Evolutionary conservation across 2,329 filamentous ascomycete species (phyloP), one percentile per base, ranked within the genome.

Genomic region (Zelopaecilomyces penicillatus): DNA sequence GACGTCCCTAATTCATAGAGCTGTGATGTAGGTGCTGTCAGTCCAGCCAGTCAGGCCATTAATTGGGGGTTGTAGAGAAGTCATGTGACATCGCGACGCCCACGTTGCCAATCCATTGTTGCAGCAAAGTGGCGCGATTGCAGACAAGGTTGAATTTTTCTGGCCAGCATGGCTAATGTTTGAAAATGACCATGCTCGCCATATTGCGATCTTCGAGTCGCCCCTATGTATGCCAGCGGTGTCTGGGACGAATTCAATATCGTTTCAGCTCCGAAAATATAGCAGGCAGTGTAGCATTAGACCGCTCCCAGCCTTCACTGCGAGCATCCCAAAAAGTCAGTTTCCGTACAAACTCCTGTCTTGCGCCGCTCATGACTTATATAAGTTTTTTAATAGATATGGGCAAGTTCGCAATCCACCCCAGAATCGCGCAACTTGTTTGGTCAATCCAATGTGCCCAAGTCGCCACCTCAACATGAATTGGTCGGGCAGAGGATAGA

Each of bases 171-270:
- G 19, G 19, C 19, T 19, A 11, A 51, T 52, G 45, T 45, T 52
- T n/a, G 36, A 40, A 35, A 37, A 32, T 19, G 39, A 33, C 29
- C 37, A 33, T 34, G 39, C 29, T 34, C 30, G 43, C 45, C 37
- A 68, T 64, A 59, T 50, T 67, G 43, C 56, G 54, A 42, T 53
- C 49, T 28, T 51, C 61, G 37, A 51, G 52, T 39, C 53, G 49
- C 27, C 55, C 57, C n/a, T 62, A 59, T 43, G 50, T 64, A 29
- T 65, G 64, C 46, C 57, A 60, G 55, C 57, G 53, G 45, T 68
- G 61, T 43, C 45, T 64, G 31, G 43, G 52, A 3, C 52, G 39
- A 29, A 28, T 30, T 11, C 34, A 33, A 9, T 12, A 35, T 12
- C 9, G 11, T 31, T 11, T 36, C 2, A 32, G 28, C 9, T 39